Percentiles rank a stretch among this genome's conserved stretches.
Conservation (phyloP, 2,329 filamentous ascomycete genomes). For the Sporothrix protearum region DNA sequence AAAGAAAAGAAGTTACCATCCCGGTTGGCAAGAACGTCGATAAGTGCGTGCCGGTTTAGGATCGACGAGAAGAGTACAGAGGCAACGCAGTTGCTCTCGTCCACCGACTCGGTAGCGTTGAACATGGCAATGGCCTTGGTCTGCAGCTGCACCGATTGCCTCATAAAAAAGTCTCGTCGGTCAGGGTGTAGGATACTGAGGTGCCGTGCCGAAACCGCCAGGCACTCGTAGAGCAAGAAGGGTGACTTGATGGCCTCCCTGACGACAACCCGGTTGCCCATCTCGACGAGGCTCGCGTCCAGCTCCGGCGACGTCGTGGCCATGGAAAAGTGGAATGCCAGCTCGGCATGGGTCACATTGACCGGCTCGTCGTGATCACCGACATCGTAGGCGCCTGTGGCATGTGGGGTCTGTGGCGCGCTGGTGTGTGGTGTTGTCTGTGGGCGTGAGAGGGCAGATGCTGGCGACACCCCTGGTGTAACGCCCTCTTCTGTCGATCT, state of each 20-base stretch:
- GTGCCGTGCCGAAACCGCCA: constrained; percentile 41
- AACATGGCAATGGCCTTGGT: constrained; percentile 43
- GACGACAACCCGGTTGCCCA: constrained; percentile 27
- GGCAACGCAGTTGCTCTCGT: constrained; percentile 30
- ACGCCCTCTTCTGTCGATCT: not conserved
- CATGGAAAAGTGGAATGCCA: constrained; percentile 32
- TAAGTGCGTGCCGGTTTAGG: constrained; percentile 47
- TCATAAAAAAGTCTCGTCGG: constrained; percentile 33
- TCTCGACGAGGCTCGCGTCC: constrained; percentile 22
- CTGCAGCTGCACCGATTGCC: constrained; percentile 44
- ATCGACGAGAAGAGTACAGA: constrained; percentile 46
- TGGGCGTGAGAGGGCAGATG: constrained; percentile 5
- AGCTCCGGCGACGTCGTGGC: constrained; percentile 25
- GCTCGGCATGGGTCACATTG: constrained; percentile 33
- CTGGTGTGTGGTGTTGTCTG: constrained; percentile 17
- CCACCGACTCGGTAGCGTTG: constrained; percentile 33
- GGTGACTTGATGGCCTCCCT: constrained; percentile 32
- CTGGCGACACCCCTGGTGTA: constrained; percentile 8
- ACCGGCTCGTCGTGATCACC: constrained; percentile 22
- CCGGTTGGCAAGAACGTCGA: constrained; percentile 43
- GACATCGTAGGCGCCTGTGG: constrained; percentile 4
- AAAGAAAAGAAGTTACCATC: constrained; percentile 41
- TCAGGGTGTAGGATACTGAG: constrained; percentile 33
- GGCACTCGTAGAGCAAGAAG: constrained; percentile 39
- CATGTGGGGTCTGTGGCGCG: constrained; percentile 18